A percentile compares a stretch with the other conserved stretches of the same genome.
phyloP scores from a whole-genome alignment of 805 yeast species.

The Spathaspora gorwiae region DNA sequence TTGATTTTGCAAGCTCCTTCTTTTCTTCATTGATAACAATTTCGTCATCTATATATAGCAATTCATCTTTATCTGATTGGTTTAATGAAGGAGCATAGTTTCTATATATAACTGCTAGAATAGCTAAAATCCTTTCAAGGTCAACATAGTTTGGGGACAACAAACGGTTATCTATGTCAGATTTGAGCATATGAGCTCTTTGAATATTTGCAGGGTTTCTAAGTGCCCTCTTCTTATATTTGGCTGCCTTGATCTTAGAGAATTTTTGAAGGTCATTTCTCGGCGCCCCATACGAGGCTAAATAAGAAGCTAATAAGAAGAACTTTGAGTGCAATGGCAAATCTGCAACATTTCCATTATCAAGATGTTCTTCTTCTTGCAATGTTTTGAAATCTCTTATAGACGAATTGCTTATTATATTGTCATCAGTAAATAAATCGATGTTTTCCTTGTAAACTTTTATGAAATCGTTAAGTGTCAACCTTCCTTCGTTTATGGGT shows the following conservation, averaged over 20 bases:
- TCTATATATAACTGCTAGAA: slow-evolving; percentile 64
- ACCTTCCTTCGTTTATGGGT: slow-evolving; percentile 19
- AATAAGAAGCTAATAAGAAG: slow-evolving; percentile 73
- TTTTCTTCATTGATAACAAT: slow-evolving; percentile 31
- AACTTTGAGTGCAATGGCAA: slow-evolving; percentile 62
- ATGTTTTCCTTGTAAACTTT: slow-evolving; percentile 29
- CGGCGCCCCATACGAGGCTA: slow-evolving; percentile 75
- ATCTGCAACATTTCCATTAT: slow-evolving; percentile 30
- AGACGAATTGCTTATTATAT: slow-evolving; percentile 25
- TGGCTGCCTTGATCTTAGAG: slow-evolving; percentile 48
- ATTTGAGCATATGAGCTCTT: slow-evolving; percentile 24
- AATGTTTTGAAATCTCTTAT: slow-evolving; percentile 23
- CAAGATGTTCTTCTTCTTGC: slow-evolving; percentile 16
- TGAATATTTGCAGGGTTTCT: slow-evolving; percentile 6
- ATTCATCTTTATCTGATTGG: slow-evolving; percentile 15
- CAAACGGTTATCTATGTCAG: slow-evolving; percentile 54
- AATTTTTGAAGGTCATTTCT: slow-evolving; percentile 66
- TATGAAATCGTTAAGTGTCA: slow-evolving; percentile 25
- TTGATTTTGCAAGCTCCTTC: slow-evolving; percentile 29
- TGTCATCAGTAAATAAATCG: slow-evolving; percentile 24
- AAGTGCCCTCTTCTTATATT: slow-evolving; percentile 24
- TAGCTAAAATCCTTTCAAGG: slow-evolving; percentile 75
- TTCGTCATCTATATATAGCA: slow-evolving; percentile 22
- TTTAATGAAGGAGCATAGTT: slow-evolving; percentile 29
- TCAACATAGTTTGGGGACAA: slow-evolving; percentile 72